Percentiles rank a stretch among this genome's conserved stretches.
Evolutionary conservation across 2,329 filamentous ascomycete species (phyloP).

Genomic region (Paracorniculantispora psalliotae): DNA sequence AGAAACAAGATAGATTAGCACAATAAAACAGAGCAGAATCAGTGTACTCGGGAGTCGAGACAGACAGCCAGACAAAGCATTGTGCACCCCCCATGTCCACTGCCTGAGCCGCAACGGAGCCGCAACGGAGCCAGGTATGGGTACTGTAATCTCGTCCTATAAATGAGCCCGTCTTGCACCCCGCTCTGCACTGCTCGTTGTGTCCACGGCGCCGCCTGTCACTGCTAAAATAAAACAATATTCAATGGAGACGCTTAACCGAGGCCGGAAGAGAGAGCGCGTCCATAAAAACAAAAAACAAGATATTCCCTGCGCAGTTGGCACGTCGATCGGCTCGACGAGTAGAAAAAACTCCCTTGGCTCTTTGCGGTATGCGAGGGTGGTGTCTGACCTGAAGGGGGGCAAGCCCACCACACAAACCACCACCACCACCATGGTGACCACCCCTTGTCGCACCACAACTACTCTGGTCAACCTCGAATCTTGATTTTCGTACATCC

Average conservation of each 20-base stretch:
- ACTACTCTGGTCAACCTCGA: slow-evolving; percentile 5
- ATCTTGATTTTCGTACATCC: slow-evolving; percentile 7
- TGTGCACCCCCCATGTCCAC: not conserved
- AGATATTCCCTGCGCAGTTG: not conserved
- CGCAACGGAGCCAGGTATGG: slow-evolving; percentile 10
- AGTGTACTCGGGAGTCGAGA: not conserved
- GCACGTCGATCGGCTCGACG: not conserved
- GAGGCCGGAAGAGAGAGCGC: not conserved
- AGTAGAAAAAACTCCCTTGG: not conserved
- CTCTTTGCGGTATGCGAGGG: not conserved
- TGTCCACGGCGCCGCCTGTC: not conserved
- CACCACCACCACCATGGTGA: not conserved
- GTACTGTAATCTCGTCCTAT: slow-evolving; percentile 4
- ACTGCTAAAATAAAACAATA: not conserved
- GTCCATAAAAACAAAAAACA: not conserved
- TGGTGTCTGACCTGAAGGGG: slow-evolving; percentile 5
- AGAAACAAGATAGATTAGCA: not conserved
- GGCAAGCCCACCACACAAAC: slow-evolving; percentile 6
- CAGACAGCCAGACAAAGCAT: not conserved
- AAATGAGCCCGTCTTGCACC: slow-evolving; percentile 10
- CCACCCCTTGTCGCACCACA: slow-evolving; percentile 8
- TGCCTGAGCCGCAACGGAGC: not conserved
- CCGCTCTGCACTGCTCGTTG: not conserved
- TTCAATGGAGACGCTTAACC: not conserved
- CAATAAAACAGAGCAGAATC: not conserved